phyloP scores from a whole-genome alignment of 305 asterid genomes.

The Galium porrigens region DNA sequence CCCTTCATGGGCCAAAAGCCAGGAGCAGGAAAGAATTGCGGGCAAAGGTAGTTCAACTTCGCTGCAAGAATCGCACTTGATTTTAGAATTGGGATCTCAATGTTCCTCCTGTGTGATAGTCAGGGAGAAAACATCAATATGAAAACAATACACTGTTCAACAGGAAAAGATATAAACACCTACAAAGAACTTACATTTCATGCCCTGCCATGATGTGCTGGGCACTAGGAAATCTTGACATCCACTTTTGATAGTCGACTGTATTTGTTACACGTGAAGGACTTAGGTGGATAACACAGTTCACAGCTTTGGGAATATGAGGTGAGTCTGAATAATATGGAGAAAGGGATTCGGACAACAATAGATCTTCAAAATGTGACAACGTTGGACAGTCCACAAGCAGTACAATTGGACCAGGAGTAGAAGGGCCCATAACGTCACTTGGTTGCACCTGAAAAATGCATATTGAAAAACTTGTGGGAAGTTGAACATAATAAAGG shows the following conservation, averaged over 20 bases:
- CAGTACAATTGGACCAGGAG: constrained; percentile 71
- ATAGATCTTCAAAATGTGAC: constrained; percentile 43
- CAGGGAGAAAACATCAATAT: constrained; percentile 15
- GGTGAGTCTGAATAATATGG: constrained; percentile 36
- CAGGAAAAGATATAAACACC: neutral
- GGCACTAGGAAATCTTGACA: constrained; percentile 65
- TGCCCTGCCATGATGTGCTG: constrained; percentile 96
- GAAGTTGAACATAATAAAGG: constrained; percentile 8
- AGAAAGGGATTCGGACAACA: constrained; percentile 31
- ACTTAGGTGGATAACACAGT: constrained; percentile 67
- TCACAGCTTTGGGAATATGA: constrained; percentile 45
- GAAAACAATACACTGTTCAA: neutral
- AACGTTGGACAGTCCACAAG: constrained; percentile 80
- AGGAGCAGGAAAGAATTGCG: constrained; percentile 77
- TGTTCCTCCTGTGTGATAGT: constrained; percentile 52
- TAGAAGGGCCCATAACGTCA: constrained; percentile 72
- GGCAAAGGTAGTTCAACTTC: constrained; percentile 69
- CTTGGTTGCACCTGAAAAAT: constrained; percentile 57
- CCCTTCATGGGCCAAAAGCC: constrained; percentile 54
- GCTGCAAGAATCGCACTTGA: constrained; percentile 73
- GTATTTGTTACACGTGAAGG: constrained; percentile 42
- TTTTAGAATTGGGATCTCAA: constrained; percentile 67
- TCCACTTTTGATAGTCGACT: constrained; percentile 54
- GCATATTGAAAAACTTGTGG: constrained; percentile 10
- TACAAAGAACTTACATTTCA: constrained; percentile 44